phyloP scores from a whole-genome alignment of 495 filamentous ascomycete species.

The Chaetomium tenue region DNA sequence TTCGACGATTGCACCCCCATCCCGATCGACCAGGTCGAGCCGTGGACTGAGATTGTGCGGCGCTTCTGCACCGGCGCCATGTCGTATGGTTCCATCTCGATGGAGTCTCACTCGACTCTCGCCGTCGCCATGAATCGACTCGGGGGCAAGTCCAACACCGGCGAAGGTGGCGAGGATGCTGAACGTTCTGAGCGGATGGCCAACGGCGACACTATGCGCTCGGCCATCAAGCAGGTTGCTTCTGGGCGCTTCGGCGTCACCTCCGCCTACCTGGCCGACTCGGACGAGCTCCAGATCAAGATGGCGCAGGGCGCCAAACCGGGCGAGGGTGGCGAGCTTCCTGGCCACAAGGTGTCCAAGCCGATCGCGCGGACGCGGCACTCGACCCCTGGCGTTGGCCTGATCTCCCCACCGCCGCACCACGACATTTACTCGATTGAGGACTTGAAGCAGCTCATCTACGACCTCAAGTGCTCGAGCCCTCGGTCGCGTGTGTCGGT shows the following conservation, averaged over 20 bases:
- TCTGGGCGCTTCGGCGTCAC: slow-evolving; percentile 98
- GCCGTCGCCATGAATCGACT: slow-evolving; percentile 98
- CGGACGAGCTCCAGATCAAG: slow-evolving; percentile 99
- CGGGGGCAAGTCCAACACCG: slow-evolving; percentile 98
- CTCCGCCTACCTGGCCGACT: slow-evolving; percentile 95
- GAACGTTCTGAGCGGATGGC: slow-evolving; percentile 83
- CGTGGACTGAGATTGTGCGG: slow-evolving; percentile 98
- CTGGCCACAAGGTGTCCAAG: slow-evolving; percentile 96
- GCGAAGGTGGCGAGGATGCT: slow-evolving; percentile 96
- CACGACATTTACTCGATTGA: slow-evolving; percentile 99
- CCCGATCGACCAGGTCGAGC: slow-evolving; percentile 96
- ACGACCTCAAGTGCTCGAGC: slow-evolving; percentile 97
- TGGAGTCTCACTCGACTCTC: slow-evolving; percentile 97
- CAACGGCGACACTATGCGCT: slow-evolving; percentile 97
- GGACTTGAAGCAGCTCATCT: slow-evolving; percentile 98
- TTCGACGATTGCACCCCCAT: slow-evolving; percentile 86
- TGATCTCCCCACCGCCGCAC: slow-evolving; percentile 98
- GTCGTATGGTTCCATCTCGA: slow-evolving; percentile 99
- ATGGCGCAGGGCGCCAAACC: slow-evolving; percentile 99
- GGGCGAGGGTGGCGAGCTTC: slow-evolving; percentile 96
- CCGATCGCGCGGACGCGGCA: slow-evolving; percentile 95
- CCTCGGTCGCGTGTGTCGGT: slow-evolving; percentile 94
- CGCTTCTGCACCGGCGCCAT: slow-evolving; percentile 99
- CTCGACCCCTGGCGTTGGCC: slow-evolving; percentile 96
- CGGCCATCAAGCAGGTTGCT: slow-evolving; percentile 97